These are phyloP conservation scores for Alternaria panax DNA, from an alignment of 2,329 filamentous ascomycete species.

Conservation along the genomic window DNA sequence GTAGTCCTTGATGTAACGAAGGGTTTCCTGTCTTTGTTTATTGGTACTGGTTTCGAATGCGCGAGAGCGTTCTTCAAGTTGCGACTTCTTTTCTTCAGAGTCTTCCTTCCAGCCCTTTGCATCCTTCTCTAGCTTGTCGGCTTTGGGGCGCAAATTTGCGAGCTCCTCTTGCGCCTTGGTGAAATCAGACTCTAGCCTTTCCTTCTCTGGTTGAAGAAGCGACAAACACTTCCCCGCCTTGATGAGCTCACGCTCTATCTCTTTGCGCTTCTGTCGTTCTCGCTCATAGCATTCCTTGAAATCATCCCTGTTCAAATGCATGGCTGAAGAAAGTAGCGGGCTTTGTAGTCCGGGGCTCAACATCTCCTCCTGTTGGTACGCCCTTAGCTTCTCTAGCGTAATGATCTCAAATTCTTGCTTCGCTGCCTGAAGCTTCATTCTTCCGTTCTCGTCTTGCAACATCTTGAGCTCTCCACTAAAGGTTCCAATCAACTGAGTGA, in stretches of 20 bases:
- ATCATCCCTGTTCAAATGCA: background rate
- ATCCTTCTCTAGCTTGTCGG: background rate
- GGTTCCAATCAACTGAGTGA: background rate
- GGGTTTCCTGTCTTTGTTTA: constrained; percentile 3
- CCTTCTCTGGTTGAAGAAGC: constrained; percentile 1
- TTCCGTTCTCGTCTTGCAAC: background rate
- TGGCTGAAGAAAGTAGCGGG: background rate
- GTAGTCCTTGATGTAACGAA: constrained; percentile 20
- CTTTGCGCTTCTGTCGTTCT: background rate
- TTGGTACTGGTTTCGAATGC: constrained; percentile 6
- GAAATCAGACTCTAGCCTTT: constrained; percentile 3
- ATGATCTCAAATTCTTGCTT: background rate
- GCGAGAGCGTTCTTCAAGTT: background rate
- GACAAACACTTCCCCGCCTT: background rate
- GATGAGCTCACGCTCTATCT: background rate
- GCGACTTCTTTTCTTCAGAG: background rate
- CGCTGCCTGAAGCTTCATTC: background rate
- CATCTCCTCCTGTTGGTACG: background rate
- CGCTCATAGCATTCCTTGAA: background rate
- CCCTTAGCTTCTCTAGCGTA: background rate
- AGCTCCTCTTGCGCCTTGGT: background rate
- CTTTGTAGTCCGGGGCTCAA: background rate
- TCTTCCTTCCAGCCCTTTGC: constrained; percentile 8
- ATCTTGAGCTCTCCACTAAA: background rate
- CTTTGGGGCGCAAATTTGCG: background rate